Evolutionary conservation across 1,284 basidiomycete species (phyloP).

Genomic region (Ustilago curta): DNA sequence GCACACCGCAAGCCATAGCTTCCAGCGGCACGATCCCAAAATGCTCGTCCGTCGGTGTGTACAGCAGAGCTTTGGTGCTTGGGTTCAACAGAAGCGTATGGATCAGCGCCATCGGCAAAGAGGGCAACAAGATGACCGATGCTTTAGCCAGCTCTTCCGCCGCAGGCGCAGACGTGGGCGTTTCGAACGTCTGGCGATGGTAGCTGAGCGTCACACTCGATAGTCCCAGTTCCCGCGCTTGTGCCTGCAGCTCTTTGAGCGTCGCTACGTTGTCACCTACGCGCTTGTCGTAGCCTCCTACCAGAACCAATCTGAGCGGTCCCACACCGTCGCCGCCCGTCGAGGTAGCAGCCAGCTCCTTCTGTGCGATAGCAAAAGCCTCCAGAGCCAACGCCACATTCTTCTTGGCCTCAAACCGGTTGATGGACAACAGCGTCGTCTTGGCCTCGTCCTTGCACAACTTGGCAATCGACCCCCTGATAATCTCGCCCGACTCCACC

Average conservation of each 20-base stretch:
- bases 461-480: constrained; percentile 22
- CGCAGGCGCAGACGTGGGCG: constrained; percentile 60
- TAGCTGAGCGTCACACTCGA: constrained; percentile 70
- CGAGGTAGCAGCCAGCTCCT: constrained; percentile 39
- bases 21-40: constrained; percentile 97
- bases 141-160: constrained; percentile 19
- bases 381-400: constrained; percentile 84
- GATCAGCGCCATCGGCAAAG: constrained; percentile 60
- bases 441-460: constrained; percentile 56
- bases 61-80: constrained; percentile 74
- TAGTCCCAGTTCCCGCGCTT: constrained; percentile 65
- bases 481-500: constrained; percentile 28
- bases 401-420: constrained; percentile 97
- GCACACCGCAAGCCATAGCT: constrained; percentile 90
- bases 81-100: constrained; percentile 55
- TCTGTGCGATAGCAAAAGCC: constrained; percentile 75
- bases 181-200: constrained; percentile 55
- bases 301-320: constrained; percentile 52
- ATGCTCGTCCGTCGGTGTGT: constrained; percentile 95
- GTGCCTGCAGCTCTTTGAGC: constrained; percentile 56
- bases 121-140: constrained; percentile 61
- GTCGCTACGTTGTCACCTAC: constrained; percentile 79
- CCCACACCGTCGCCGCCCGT: constrained; percentile 12
- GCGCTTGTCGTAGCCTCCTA: constrained; percentile 81
- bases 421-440: constrained; percentile 87